Base-by-base conservation (phyloP, 2,329 filamentous ascomycete genomes). In the Cordyceps fumosorosea region DNA sequence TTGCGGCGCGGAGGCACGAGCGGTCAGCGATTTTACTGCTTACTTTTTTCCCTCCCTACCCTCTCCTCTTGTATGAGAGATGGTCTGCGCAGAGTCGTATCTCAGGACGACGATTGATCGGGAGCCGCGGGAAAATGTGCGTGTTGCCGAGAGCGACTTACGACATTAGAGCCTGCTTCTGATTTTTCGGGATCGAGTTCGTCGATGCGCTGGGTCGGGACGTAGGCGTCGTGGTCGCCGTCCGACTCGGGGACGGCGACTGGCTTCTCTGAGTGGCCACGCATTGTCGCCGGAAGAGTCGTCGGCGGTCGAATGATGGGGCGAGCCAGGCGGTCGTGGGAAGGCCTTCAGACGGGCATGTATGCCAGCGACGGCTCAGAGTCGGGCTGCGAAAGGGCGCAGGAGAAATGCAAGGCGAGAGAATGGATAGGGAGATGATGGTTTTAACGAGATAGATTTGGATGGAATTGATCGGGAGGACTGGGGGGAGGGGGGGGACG, bases 161-260 rank as follows among this genome's bases (percentile, higher is more conserved):
- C 62, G 42, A 45, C 50, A 52, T 40, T 60, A 2, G 62, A 60
- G 14, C 24, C 52, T 29, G 20, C 44, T n/a, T 63, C 62, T 50
- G 56, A 63, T 57, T 63, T 63, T 45, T 55, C 56, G 24, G 29
- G 18, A n/a, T 48, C 42, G 29, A 24, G 47, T 24, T 63, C 62
- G 45, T 63, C 56, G 44, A 51, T 37, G 20, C 50, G 57, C 18
- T 53, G 57, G 18, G 34, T 53, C 24, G 48, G 48, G 48, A 47
- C 16, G 57, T 50, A 8, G 40, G 24, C 11, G 40, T 60, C 57
- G 50, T 40, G 29, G 52, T 48, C 24, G 51, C 44, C 34, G 59
- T 51, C 52, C 51, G 51, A 32, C 42, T 55, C 51, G 59, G 40
- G 5, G 52, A 56, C 59, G 52, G 32, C 59, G 59, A 51, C 59